Conservation (phyloP, 371 early-diverging fungal species). For the Saksenaea vasiformis region DNA sequence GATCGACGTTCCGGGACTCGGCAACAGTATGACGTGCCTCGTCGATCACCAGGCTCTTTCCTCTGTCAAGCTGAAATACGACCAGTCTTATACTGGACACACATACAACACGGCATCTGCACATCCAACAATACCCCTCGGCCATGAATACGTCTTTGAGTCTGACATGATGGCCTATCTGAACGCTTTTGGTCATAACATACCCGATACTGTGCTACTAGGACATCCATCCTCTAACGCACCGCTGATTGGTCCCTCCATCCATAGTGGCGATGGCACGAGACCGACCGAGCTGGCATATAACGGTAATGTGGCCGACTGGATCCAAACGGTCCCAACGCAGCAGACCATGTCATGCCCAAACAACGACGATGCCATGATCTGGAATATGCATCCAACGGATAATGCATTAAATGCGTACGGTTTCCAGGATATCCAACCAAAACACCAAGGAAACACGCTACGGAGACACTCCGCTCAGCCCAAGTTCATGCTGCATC, state of each 20-base stretch:
- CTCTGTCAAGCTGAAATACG: not conserved
- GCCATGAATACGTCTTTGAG: not conserved
- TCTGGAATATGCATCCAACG: slow-evolving; percentile 1
- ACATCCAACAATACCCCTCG: not conserved
- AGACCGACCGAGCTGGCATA: slow-evolving; percentile 9
- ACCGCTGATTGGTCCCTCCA: slow-evolving; percentile 7
- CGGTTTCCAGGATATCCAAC: not conserved
- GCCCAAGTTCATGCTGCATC: slow-evolving; percentile 1
- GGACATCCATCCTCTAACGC: not conserved
- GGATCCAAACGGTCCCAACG: slow-evolving; percentile 10
- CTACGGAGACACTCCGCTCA: not conserved
- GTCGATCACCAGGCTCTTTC: slow-evolving; percentile 1
- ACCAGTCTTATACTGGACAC: not conserved
- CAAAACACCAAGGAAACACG: not conserved
- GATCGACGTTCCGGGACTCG: not conserved
- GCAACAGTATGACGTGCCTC: not conserved
- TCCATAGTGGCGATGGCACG: slow-evolving; percentile 5
- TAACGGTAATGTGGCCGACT: slow-evolving; percentile 10
- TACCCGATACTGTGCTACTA: slow-evolving; percentile 2
- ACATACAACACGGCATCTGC: not conserved
- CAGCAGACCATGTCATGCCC: slow-evolving; percentile 1
- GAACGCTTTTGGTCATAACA: not conserved
- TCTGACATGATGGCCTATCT: not conserved
- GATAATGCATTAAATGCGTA: slow-evolving; percentile 9
- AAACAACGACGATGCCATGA: not conserved